Conservation (phyloP, 441 rosid species). For the Eutrema salsugineum region DNA sequence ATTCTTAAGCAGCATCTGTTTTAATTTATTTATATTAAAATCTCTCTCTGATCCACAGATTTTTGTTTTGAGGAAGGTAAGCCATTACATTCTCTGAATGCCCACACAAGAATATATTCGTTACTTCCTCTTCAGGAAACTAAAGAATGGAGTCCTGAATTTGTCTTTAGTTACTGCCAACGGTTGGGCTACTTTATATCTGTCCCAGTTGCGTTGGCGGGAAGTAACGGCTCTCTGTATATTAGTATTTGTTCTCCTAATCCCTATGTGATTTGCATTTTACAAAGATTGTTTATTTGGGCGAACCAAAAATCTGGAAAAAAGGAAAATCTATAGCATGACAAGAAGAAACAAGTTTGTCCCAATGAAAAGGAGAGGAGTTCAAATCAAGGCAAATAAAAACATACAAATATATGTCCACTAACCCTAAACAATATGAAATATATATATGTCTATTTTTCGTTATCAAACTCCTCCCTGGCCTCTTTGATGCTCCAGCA, state of each 20-base stretch:
- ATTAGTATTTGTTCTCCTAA: background rate
- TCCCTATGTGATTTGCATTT: background rate
- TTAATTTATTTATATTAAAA: background rate
- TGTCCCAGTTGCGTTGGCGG: slow-evolving; percentile 1
- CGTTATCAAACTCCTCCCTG: too few relatives aligned
- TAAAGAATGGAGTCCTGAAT: background rate
- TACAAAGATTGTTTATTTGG: background rate
- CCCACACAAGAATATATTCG: slow-evolving; percentile 21
- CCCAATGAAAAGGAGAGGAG: too few relatives aligned
- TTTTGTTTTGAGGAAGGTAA: background rate
- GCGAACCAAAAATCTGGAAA: background rate
- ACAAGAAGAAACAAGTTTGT: too few relatives aligned
- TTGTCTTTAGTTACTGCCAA: slow-evolving; percentile 3
- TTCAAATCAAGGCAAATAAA: too few relatives aligned
- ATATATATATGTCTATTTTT: too few relatives aligned
- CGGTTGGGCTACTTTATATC: background rate
- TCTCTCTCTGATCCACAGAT: background rate
- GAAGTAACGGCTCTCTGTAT: background rate
- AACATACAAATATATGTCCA: too few relatives aligned
- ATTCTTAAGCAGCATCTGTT: background rate
- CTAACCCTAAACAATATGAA: too few relatives aligned
- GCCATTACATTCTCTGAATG: background rate
- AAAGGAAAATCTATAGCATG: too few relatives aligned
- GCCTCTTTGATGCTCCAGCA: too few relatives aligned
- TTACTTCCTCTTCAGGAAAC: slow-evolving; percentile 19